Evolutionary conservation across 1,284 basidiomycete species (phyloP), one percentile per base, ranked within the genome.

Genomic region (Ganoderma lingzhi): DNA sequence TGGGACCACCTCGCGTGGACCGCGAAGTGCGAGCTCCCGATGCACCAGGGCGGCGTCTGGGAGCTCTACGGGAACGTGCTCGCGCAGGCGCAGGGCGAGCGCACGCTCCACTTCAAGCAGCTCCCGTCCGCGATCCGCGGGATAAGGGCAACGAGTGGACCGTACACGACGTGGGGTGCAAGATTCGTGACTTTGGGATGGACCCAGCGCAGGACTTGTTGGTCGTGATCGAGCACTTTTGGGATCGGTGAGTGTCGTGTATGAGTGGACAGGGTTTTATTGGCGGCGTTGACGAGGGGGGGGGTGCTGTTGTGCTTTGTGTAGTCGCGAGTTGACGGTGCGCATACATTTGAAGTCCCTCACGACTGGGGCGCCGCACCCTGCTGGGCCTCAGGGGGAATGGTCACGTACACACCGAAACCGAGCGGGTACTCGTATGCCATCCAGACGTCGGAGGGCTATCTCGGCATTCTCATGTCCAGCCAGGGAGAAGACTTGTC

Each of bases 161-260:
- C 6, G 71, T 88, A 39, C 76, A 80, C 28, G 72, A 80, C 32
- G 75, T 85, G 56, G 83, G 80, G 6, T 73, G 85, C 61, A 45
- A 69, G 12, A 76, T 89, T 15, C 84, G 87, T 8, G 90, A 92
- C 73, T 90, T 91, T 73, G 82, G 83, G 9, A 84, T 92, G 78
- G 90, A 92, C 75, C 87, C 89, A 17, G 81, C 85, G 41, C 89
- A 90, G 74, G 86, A 91, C 75, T 80, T 92, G 42, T 79, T 91
- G 19, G 82, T 90, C 6, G 72, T 88, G 17, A 77, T 91, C 12
- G 84, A 87, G 74, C 78, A 73, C 41, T 80, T 61, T 44, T 37
- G 70, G 80, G 83, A 70, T 71, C 80, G 76, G 30, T 71, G 70
- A 62, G 68, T 67, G 2, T 30, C 15, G 62, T 56, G 39, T 44